These are phyloP conservation scores for Tricladium varicosporioides DNA, from an alignment of 2,329 filamentous ascomycete species.

Conservation along the genomic window DNA sequence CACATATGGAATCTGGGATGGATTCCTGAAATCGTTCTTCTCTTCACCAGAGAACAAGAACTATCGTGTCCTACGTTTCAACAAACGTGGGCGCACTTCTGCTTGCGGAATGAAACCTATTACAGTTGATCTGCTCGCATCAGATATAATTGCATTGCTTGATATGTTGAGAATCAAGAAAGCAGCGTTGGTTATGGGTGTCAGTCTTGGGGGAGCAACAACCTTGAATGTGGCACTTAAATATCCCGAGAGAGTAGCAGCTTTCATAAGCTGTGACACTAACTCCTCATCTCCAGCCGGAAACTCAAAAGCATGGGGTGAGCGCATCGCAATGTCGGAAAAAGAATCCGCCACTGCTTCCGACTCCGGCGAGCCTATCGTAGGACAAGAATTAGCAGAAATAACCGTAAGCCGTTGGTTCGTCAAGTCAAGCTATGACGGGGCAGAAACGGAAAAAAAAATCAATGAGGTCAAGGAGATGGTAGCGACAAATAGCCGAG, in stretches of 20 bases:
- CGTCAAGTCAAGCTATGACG: slow-evolving; percentile 54
- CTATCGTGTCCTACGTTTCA: slow-evolving; percentile 74
- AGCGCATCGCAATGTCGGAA: slow-evolving; percentile 69
- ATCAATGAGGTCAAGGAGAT: slow-evolving; percentile 63
- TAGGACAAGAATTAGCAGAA: slow-evolving; percentile 63
- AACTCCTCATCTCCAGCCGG: slow-evolving; percentile 68
- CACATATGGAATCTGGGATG: slow-evolving; percentile 77
- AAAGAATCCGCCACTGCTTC: slow-evolving; percentile 41
- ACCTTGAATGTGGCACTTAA: slow-evolving; percentile 69
- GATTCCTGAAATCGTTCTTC: slow-evolving; percentile 49
- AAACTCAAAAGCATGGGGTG: slow-evolving; percentile 78
- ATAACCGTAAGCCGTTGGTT: slow-evolving; percentile 79
- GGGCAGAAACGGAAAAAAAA: slow-evolving; percentile 44
- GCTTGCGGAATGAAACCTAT: slow-evolving; percentile 21
- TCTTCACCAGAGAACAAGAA: slow-evolving; percentile 33
- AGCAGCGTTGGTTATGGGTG: slow-evolving; percentile 68
- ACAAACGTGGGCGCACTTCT: slow-evolving; percentile 58
- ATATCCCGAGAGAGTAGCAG: slow-evolving; percentile 56
- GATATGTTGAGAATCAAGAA: slow-evolving; percentile 66
- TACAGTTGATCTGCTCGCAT: slow-evolving; percentile 56
- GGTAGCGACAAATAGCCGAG: slow-evolving; percentile 66
- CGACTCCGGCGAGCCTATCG: slow-evolving; percentile 52
- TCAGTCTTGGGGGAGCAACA: slow-evolving; percentile 79
- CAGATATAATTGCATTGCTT: slow-evolving; percentile 66
- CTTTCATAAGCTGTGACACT: slow-evolving; percentile 76